Conservation (phyloP, 164 flowering plant genomes). For the Berberis vulgaris region DNA sequence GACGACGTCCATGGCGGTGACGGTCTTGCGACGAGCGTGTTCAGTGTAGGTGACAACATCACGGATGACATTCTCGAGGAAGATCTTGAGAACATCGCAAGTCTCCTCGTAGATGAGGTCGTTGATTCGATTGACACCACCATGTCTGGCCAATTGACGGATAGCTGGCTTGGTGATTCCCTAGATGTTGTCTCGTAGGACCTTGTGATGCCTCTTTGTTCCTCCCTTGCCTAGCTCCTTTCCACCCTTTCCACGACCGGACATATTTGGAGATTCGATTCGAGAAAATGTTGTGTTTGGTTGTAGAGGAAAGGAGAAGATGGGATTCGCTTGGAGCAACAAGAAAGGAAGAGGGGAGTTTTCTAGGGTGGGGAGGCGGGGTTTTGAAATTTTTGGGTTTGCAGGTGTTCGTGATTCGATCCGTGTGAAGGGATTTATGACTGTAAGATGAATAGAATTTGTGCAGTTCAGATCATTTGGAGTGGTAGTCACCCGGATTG, state of each 20-base stretch:
- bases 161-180: conserved; percentile 16
- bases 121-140: conserved; percentile 18
- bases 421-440: neutral
- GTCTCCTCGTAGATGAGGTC: conserved; percentile 16
- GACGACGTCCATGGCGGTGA: conserved; percentile 17
- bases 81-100: conserved; percentile 16
- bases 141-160: conserved; percentile 12
- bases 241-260: conserved; percentile 15
- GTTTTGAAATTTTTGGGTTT: neutral
- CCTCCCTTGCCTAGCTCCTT: conserved; percentile 16
- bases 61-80: conserved; percentile 16
- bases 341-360: neutral
- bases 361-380: neutral
- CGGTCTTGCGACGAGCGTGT: conserved; percentile 13
- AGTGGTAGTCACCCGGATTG: neutral
- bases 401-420: neutral
- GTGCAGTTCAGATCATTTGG: neutral
- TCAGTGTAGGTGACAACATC: conserved; percentile 14
- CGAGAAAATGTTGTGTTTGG: neutral
- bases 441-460: neutral
- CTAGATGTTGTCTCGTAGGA: conserved; percentile 12
- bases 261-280: neutral
- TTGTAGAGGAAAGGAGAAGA: neutral
- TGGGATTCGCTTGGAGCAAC: neutral
- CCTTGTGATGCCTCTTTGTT: conserved; percentile 11